Evolutionary conservation across 2,329 filamentous ascomycete genomes (phyloP), one percentile per base, ranked within the genome.

Genomic region (Aspergillus jensenii): DNA sequence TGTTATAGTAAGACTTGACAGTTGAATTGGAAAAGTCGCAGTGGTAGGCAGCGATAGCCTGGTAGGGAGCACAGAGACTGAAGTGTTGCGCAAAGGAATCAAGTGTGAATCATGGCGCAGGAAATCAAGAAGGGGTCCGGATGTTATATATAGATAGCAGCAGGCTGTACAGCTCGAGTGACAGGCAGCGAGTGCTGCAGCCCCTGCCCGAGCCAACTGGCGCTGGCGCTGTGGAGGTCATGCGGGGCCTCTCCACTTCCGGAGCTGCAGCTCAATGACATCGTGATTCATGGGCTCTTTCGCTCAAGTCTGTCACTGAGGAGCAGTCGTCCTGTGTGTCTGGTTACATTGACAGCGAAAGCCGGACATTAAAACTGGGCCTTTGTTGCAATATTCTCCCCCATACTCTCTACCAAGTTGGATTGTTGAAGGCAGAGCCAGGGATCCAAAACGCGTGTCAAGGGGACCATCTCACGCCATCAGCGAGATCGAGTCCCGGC

Each of bases 401-500:
- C 3, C 39, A 31, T 19, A 35, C 15, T 15, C 11, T 14, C 14
- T 21, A n/a, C 31, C 15, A 33, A 21, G 9, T 37, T 21, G 45
- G 21, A n/a, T 47, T 48, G 5, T n/a, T 35, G 7, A 12, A 11
- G 15, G n/a, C n/a, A 15, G 45, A 48, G 14, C 8, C 45, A 48
- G 39, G 40, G 40, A 19, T 43, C 49, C 15, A 25, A 31, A 44
- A 33, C 49, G 39, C 49, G 49, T 52, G 49, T 52, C 39, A 31
- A 43, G 39, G 49, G 25, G 31, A 11, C 45, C 8, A 27, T 43
- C 59, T 62, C 61, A 62, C 61, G 61, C 61, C 59, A 62, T 61
- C 59, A 23, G 25, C 40, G 31, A 58, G 48, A 43, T 40, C 44
- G 45, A 62, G 35, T 57, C 19, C 59, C 61, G 53, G 61, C 53